These are phyloP conservation scores for Coriolopsis trogii DNA, from an alignment of 1,284 basidiomycete genomes.

Conservation along the genomic window DNA sequence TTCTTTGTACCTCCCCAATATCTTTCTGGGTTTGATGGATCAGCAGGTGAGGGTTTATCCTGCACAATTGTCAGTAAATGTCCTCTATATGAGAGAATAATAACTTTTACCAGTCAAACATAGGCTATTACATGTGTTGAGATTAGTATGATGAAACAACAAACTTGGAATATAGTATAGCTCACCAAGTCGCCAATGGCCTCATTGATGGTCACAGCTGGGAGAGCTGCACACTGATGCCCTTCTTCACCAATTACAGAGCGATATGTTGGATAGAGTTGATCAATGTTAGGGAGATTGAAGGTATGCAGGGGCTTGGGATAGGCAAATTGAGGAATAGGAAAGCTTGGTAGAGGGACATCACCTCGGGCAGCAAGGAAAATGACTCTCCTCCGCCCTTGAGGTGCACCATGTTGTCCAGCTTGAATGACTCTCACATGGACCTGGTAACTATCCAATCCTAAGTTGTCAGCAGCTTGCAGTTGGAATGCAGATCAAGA, in stretches of 20 bases:
- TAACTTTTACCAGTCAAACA: conserved; percentile 59
- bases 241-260: conserved; percentile 23
- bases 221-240: conserved; percentile 59
- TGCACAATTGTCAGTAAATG: conserved; percentile 24
- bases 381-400: conserved; percentile 66
- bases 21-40: conserved; percentile 37
- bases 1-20: conserved; percentile 34
- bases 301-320: conserved; percentile 32
- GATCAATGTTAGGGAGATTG: conserved; percentile 43
- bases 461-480: neutral
- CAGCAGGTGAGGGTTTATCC: conserved; percentile 53
- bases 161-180: conserved; percentile 7
- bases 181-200: conserved; percentile 70
- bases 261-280: conserved; percentile 21
- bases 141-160: conserved; percentile 1
- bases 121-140: conserved; percentile 42
- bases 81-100: neutral
- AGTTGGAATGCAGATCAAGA: neutral
- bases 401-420: conserved; percentile 69
- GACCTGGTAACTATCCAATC: conserved; percentile 60
- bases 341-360: conserved; percentile 59
- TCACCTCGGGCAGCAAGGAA: conserved; percentile 65
- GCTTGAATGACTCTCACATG: conserved; percentile 67
- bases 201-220: conserved; percentile 57
- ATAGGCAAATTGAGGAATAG: conserved; percentile 61